Conservation (phyloP, 768 basidiomycete genomes). For the Fomitopsis pulvina region DNA sequence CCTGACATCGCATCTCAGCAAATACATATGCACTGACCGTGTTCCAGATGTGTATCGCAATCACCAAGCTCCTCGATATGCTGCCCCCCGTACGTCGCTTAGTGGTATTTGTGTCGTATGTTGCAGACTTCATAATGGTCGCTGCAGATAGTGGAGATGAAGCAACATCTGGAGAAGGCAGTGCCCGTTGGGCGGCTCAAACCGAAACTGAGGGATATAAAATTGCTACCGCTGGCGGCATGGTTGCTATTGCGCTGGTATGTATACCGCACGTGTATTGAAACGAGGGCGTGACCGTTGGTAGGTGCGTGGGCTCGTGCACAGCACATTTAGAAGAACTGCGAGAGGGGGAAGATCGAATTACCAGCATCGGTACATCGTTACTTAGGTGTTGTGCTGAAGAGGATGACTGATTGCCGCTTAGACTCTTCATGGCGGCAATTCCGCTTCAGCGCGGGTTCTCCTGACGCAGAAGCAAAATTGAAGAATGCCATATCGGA, state of each 20-base stretch:
- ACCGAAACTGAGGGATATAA: slow-evolving; percentile 47
- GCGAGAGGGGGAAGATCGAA: slow-evolving; percentile 42
- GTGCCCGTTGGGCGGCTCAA: slow-evolving; percentile 43
- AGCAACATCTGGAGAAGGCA: slow-evolving; percentile 46
- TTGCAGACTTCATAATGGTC: too few species aligned
- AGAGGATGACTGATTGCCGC: not conserved
- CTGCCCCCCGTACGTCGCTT: slow-evolving; percentile 39
- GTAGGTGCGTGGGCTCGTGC: slow-evolving; percentile 65
- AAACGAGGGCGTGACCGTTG: not conserved
- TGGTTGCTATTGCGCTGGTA: slow-evolving; percentile 64
- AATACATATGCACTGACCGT: slow-evolving; percentile 2
- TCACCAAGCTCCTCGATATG: slow-evolving; percentile 36
- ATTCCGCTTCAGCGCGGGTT: slow-evolving; percentile 65
- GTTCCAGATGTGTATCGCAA: slow-evolving; percentile 39
- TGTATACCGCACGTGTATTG: not conserved
- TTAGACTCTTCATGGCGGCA: slow-evolving; percentile 48
- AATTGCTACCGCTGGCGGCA: slow-evolving; percentile 47
- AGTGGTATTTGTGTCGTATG: not conserved
- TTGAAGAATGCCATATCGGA: slow-evolving; percentile 40
- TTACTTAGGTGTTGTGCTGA: not conserved
- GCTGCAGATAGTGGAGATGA: slow-evolving; percentile 48
- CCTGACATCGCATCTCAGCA: not conserved
- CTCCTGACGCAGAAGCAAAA: slow-evolving; percentile 66
- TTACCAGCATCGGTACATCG: slow-evolving; percentile 45
- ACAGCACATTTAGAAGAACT: slow-evolving; percentile 67